Percentiles rank a stretch among this genome's conserved stretches.
Conservation (phyloP, 208 protist genomes). For the Trypanosoma conorhini region DNA sequence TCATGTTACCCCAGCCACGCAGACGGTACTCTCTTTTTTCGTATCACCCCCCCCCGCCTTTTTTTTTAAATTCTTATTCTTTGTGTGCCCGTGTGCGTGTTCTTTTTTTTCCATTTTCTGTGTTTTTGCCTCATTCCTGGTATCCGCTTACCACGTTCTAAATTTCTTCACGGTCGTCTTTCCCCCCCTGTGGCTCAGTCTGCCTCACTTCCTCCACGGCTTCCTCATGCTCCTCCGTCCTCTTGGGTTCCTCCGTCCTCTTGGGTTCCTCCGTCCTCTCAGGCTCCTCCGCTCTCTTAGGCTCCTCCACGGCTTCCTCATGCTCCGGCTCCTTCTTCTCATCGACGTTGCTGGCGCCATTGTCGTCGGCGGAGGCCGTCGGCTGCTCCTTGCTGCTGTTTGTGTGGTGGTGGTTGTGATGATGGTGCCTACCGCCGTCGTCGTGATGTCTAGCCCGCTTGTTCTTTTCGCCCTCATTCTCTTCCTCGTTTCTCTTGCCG, state of each 20-base stretch:
- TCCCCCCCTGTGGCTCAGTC: not conserved
- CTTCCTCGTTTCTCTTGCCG: not conserved
- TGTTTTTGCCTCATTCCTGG: not conserved
- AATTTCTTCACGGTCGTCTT: conserved; percentile 23
- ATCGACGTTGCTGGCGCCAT: not conserved
- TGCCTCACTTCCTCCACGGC: not conserved
- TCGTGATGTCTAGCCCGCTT: not conserved
- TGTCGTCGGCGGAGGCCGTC: not conserved
- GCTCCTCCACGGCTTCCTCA: not conserved
- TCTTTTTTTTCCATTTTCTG: not conserved
- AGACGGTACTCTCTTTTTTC: not conserved
- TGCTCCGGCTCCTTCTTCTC: not conserved
- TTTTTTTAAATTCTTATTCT: not conserved
- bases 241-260: not conserved
- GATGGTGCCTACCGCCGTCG: not conserved
- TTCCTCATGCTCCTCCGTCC: not conserved
- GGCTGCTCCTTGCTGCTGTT: not conserved
- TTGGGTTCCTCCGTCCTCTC: not conserved
- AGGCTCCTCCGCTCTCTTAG: not conserved
- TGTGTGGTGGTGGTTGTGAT: not conserved
- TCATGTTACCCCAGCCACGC: not conserved
- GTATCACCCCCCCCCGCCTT: not conserved
- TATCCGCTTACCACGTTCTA: not conserved
- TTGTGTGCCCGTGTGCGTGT: not conserved
- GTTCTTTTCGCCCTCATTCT: not conserved